Base-by-base conservation (phyloP, 129 eudicot genomes). In the Chrysanthemum makinoi region DNA sequence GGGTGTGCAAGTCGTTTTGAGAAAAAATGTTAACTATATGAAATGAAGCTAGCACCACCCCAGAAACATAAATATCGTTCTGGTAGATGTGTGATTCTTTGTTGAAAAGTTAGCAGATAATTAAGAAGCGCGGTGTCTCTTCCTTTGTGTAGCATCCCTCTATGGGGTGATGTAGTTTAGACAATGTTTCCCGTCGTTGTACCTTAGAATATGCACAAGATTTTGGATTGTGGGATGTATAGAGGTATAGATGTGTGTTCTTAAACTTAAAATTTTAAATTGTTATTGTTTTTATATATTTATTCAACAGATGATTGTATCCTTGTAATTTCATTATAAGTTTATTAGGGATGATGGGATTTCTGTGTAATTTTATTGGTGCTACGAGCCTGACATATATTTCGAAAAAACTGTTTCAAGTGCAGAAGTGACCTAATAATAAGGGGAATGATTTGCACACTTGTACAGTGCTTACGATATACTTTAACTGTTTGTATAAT, bases 221-320 rank as follows among this genome's bases (percentile, higher is more conserved):
- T 77, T 77, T 70, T 77, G 81, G 53, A 77, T 62, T 65, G 66
- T 74, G 70, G 72, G 72, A 71, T 78, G 77, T 78, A 78, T 78
- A 78, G 82, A 71, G 77, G 82, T 78, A 78, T 78, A 71, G 65
- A 71, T 75, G 79, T 72, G 80, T 77, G 67, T 71, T 76, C 44
- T 58, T 57, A 51, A 75, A 75, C 68, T 67, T 67, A 14, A 16
- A 30, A 47, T 56, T 6, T 65, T 65, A 56, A 44, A 30, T 30
- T 4, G 35, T 57, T 43, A 10, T 66, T 48, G 28, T 1, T 39
- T 48, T 19, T n/a, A 9, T 2, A 18, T 75, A 53, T 75, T 20
- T 64, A 65, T 66, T 67, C 39, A 17, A 75, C 60, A 67, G 68
- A 66, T 58, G 44, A 47, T 75, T 56, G 79, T 75, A 56, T 3